A percentile compares a stretch with the other conserved stretches of the same genome.
phyloP scores from a whole-genome alignment of 139 green algal genomes.

The Deuterostichococcus epilithicus region DNA sequence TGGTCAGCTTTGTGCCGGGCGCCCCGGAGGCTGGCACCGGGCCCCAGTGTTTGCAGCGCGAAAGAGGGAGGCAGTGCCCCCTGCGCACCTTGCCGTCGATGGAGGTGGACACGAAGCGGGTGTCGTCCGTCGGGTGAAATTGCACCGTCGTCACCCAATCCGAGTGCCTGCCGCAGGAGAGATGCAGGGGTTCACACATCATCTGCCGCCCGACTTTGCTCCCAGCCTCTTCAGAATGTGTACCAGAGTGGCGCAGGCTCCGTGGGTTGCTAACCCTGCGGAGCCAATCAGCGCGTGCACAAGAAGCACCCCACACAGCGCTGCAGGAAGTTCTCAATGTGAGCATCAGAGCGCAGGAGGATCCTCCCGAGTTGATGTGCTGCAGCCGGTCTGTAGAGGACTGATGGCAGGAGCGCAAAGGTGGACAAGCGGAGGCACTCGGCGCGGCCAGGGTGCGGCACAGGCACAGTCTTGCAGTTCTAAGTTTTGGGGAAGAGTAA shows the following conservation, averaged over 20 bases:
- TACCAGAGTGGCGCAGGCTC: no score
- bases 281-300: no score
- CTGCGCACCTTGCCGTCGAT: conserved; percentile 71
- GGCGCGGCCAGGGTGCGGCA: background rate
- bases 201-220: background rate
- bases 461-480: background rate
- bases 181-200: background rate
- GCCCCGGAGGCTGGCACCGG: no score
- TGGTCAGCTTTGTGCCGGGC: no score
- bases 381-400: no score
- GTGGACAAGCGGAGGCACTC: background rate
- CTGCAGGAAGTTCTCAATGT: no score
- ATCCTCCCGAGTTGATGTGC: no score
- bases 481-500: background rate
- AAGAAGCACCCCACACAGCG: background rate
- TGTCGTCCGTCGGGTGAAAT: conserved; percentile 81
- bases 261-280: no score
- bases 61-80: background rate
- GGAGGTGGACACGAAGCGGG: conserved; percentile 73
- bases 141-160: conserved; percentile 79
- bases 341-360: no score
- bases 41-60: no score
- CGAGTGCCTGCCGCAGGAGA: conserved; percentile 59
- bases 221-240: no score
- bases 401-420: background rate